Evolutionary conservation across 768 basidiomycete genomes (phyloP), one percentile per base, ranked within the genome.

Genomic region (Suillus occidentalis): DNA sequence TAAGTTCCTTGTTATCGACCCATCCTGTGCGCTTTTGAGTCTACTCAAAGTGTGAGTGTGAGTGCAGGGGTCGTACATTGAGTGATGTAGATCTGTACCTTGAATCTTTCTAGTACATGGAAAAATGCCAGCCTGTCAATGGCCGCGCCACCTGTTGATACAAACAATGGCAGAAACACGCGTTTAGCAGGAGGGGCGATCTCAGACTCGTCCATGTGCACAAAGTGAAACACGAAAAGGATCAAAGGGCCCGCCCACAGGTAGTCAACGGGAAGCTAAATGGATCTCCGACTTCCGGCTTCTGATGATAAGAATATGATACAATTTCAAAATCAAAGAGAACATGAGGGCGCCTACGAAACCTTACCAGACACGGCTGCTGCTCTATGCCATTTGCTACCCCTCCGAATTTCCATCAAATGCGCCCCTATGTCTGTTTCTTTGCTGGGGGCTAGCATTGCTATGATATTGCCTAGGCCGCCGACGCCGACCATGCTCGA

Each of bases 21-120:
- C 96, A 99, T 66, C 97, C 97, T 0, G 95, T 97, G 10, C 97
- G 85, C 75, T 95, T 97, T 73, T 98, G 95, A 0, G 92, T 96
- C 95, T 97, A 69, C 40, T 28, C 14, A 62, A 2, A 18, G 62
- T 63, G n/a, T n/a, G n/a, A n/a, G n/a, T n/a, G 62, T 63, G 39
- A 64, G 66, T 65, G 43, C 20, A 34, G 31, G 20, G 20, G 3
- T n/a, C 3, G 20, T 34, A n/a, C 20, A 20, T 20, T 2, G n/a
- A n/a, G 53, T 3, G 9, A 34, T 31, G 28, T 5, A 18, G n/a
- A 28, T 43, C 3, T 40, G 28, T n/a, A 93, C 95, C 87, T 99
- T 98, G 39, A 99, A 79, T 68, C 87, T 82, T 76, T 97, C 95
- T 0, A 99, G 76, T 18, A 97, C 79, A 71, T 99, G 97, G 62